Conservation (phyloP, 176 grass and related monocot genomes). For the Rhynchospora pubera region DNA sequence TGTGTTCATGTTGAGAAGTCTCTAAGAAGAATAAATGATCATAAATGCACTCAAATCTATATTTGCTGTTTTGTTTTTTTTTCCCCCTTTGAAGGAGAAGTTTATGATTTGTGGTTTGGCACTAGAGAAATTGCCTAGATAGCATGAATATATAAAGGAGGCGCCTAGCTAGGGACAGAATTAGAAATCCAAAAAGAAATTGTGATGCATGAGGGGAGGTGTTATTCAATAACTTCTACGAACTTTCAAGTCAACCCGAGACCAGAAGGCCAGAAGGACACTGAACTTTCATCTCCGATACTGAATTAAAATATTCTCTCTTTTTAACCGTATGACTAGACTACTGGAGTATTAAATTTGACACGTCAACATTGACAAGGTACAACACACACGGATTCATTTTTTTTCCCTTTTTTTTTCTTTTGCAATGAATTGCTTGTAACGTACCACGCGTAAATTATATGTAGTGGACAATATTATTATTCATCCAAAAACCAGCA, state of each 20-base stretch:
- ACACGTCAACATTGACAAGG: not conserved
- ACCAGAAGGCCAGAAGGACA: not conserved
- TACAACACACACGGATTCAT: not conserved
- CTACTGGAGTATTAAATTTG: not conserved
- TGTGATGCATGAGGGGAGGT: not conserved
- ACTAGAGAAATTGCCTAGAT: not conserved
- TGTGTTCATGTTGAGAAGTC: conserved; percentile 3
- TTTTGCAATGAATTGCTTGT: not conserved
- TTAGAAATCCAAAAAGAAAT: not conserved
- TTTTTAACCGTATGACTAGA: not conserved
- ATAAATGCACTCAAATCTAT: not conserved
- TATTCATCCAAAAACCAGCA: too few species aligned
- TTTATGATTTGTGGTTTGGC: not conserved
- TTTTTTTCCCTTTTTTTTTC: too few species aligned
- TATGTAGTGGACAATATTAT: too few species aligned
- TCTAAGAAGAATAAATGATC: not conserved
- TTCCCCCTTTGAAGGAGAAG: not conserved
- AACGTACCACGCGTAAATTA: too few species aligned
- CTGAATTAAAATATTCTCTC: not conserved
- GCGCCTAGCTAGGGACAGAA: not conserved
- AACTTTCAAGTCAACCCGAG: conserved; percentile 4
- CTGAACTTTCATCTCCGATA: not conserved
- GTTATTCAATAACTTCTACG: not conserved
- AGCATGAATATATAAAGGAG: not conserved
- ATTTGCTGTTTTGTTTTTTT: not conserved